Percentiles rank a stretch among this genome's conserved stretches.
Evolutionary conservation across 768 basidiomycete genomes (phyloP).

Genomic region (Lactarius tabidus): DNA sequence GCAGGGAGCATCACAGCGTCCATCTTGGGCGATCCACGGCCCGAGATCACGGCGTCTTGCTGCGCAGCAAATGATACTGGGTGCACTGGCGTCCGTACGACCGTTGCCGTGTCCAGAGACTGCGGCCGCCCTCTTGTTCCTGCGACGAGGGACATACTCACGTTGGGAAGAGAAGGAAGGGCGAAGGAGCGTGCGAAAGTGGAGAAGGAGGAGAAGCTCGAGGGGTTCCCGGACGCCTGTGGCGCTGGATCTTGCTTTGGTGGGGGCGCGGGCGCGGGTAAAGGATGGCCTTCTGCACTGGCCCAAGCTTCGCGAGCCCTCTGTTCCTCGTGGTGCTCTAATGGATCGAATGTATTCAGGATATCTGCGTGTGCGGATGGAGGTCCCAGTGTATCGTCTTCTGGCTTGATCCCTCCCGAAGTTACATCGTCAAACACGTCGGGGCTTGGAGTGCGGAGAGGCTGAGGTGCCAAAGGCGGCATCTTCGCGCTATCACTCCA

Average conservation of each 20-base stretch:
- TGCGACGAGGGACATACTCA: slow-evolving; percentile 22
- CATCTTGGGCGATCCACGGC: slow-evolving; percentile 21
- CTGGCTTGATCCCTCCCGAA: slow-evolving; percentile 11
- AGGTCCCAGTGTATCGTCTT: background rate
- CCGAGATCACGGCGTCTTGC: slow-evolving; percentile 2
- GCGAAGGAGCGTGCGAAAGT: slow-evolving; percentile 64
- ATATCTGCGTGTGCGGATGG: slow-evolving; percentile 30
- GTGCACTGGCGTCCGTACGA: slow-evolving; percentile 19
- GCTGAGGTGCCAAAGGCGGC: background rate
- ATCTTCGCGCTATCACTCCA: slow-evolving; percentile 17
- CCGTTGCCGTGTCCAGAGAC: slow-evolving; percentile 46
- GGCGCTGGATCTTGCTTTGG: slow-evolving; percentile 7
- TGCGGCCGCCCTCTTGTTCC: slow-evolving; percentile 42
- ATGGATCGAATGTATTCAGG: slow-evolving; percentile 65
- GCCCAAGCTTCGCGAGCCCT: slow-evolving; percentile 65
- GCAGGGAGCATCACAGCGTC: background rate
- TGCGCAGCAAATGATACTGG: slow-evolving; percentile 16
- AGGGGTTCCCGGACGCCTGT: slow-evolving; percentile 12
- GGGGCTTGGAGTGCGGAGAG: slow-evolving; percentile 8
- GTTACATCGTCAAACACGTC: background rate
- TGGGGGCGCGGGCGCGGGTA: slow-evolving; percentile 35
- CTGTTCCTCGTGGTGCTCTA: slow-evolving; percentile 52
- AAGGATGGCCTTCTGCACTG: slow-evolving; percentile 56
- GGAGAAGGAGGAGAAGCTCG: slow-evolving; percentile 55
- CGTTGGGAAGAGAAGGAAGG: slow-evolving; percentile 42